These are phyloP conservation scores for Auricularia heimuer DNA, from an alignment of 768 basidiomycete species.

Conservation along the genomic window DNA sequence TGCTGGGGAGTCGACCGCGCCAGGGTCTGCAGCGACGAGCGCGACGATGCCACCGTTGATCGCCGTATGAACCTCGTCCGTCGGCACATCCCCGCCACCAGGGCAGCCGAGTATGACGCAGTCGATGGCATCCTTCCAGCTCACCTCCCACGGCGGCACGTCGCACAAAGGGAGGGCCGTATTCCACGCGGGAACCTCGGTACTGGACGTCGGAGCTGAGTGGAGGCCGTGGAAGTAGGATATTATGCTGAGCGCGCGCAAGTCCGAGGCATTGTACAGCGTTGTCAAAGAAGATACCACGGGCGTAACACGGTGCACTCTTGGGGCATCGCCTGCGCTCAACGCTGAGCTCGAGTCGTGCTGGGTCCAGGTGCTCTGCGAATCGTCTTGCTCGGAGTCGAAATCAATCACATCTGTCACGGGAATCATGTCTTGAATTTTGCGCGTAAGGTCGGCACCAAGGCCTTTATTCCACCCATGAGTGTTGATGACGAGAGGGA, in stretches of 20 bases:
- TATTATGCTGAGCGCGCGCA: conserved; percentile 57
- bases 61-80: conserved; percentile 56
- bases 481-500: conserved; percentile 88
- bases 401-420: conserved; percentile 48
- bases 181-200: conserved; percentile 40
- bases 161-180: conserved; percentile 59
- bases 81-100: conserved; percentile 70
- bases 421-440: conserved; percentile 56
- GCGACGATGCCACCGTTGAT: conserved; percentile 77
- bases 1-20: conserved; percentile 25
- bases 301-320: conserved; percentile 26
- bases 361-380: not conserved
- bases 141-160: conserved; percentile 62
- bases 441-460: conserved; percentile 65
- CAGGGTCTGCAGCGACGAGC: conserved; percentile 46
- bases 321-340: conserved; percentile 3
- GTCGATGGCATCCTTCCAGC: conserved; percentile 46
- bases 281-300: conserved; percentile 38
- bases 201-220: conserved; percentile 18
- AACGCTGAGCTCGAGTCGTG: not conserved
- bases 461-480: conserved; percentile 97
- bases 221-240: conserved; percentile 63
- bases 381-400: conserved; percentile 3
- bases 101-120: conserved; percentile 58
- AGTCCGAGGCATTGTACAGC: conserved; percentile 52